Base-by-base conservation (phyloP, 805 yeast genomes). In the Saturnispora halmiae region DNA sequence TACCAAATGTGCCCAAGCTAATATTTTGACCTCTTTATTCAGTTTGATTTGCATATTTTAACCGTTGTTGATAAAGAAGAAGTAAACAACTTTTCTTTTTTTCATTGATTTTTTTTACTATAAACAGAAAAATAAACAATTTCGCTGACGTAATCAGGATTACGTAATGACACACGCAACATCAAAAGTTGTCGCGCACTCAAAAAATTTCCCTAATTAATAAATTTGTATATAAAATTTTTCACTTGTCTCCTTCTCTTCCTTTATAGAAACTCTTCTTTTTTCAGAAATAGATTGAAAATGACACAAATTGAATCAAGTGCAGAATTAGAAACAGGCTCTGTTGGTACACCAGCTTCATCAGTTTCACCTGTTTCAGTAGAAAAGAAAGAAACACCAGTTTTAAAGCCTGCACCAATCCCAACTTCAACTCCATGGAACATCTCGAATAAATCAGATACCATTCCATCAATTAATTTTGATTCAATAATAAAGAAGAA, bases 361-460 rank as follows among this genome's bases (percentile, higher is more conserved):
- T 74, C 19, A 31, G 25, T 5, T 21, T 9, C 33, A 15, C 8
- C 33, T 18, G 33, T 5, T 15, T 18, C 8, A 6, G 16, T 9
- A 6, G 9, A 8, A 9, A 13, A 8, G 9, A 19, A 16, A 8
- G 34, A 18, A 18, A n/a, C 4, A 8, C 15, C 30, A 10, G 31
- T 34, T n/a, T 30, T 34, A 22, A 75, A 79, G 8, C 83, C 84
- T 4, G 84, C 84, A 21, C 83, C 84, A 11, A 66, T 75, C 22
- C 84, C 83, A 26, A 61, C 65, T 38, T 71, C 69, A 31, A 75
- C 69, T 50, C 79, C 79, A n/a, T 79, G 85, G 85, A 73, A 72
- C 45, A 51, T 54, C 9, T 43, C 53, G 14, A 49, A 20, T 11
- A 19, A 64, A 24, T 34, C 38, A 3, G 35, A 33, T 40, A 53